These are phyloP conservation scores for Ophiostoma pallidulum DNA, from an alignment of 2,329 filamentous ascomycete genomes.

Conservation along the genomic window DNA sequence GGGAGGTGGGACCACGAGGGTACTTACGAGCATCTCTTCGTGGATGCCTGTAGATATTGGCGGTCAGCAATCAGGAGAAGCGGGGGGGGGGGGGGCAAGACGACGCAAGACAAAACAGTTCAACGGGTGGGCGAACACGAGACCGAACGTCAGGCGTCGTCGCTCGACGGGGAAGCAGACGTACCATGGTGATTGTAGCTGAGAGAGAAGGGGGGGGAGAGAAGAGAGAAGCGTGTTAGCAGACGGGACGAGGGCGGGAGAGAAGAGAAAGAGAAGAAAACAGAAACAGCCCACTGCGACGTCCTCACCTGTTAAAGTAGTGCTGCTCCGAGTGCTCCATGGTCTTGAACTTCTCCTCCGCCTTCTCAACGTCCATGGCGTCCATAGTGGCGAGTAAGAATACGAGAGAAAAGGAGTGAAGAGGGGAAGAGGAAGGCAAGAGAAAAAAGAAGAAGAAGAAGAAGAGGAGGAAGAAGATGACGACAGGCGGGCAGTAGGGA, in stretches of 20 bases:
- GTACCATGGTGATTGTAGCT: conserved; percentile 98
- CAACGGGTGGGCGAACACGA: too few species aligned
- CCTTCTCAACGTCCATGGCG: conserved; percentile 50
- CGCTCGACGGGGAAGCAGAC: conserved; percentile 19
- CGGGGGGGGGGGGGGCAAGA: too few species aligned
- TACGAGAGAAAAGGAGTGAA: background rate
- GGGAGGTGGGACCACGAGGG: conserved; percentile 5
- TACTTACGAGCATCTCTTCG: conserved; percentile 94
- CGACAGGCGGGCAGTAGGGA: too few species aligned
- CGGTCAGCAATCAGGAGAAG: too few species aligned
- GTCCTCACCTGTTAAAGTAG: conserved; percentile 98
- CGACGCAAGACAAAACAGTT: too few species aligned
- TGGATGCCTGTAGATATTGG: conserved; percentile 60
- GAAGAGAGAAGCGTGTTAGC: too few species aligned
- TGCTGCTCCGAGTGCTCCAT: conserved; percentile 96
- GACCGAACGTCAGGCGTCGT: background rate
- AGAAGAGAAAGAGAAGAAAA: too few species aligned
- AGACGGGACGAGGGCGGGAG: too few species aligned
- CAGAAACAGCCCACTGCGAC: too few species aligned
- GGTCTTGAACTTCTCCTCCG: conserved; percentile 54
- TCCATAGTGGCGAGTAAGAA: too few species aligned
- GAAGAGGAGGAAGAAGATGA: background rate
- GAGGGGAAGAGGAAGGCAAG: background rate
- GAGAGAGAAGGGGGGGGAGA: too few species aligned
- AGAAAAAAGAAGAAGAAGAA: background rate